Evolutionary conservation across 176 grass and related monocot species (phyloP).

Genomic region (Aegilops sharonensis): DNA sequence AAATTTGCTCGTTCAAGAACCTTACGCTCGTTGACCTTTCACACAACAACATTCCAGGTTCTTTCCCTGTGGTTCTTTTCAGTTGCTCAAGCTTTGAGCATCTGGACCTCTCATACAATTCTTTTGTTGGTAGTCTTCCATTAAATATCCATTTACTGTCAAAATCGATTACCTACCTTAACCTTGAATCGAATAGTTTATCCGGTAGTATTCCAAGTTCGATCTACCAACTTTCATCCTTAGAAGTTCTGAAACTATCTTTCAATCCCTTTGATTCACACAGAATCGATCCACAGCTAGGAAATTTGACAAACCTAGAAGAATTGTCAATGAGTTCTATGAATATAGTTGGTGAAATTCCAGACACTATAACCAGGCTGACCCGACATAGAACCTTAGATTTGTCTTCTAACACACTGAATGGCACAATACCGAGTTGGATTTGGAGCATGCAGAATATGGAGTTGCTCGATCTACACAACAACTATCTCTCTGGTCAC

Average conservation of each 20-base stretch:
- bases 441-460: conserved; percentile 45
- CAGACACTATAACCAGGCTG: conserved; percentile 7
- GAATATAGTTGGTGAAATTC: conserved; percentile 31
- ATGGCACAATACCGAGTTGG: not conserved
- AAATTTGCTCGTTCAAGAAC: not conserved
- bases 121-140: not conserved
- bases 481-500: not conserved
- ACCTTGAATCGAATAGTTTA: not conserved
- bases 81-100: not conserved
- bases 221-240: not conserved
- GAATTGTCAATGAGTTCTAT: conserved; percentile 25
- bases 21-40: not conserved
- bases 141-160: not conserved
- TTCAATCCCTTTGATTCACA: conserved; percentile 32
- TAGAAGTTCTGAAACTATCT: conserved; percentile 14
- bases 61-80: not conserved
- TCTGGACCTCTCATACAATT: not conserved
- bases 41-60: not conserved
- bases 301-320: conserved; percentile 36
- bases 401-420: conserved; percentile 19
- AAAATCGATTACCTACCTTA: not conserved
- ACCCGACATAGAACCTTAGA: conserved; percentile 16
- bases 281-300: conserved; percentile 27
- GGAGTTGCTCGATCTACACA: not conserved
- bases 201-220: not conserved